Evolutionary conservation across 768 basidiomycete species (phyloP).

Genomic region (Trametes coccinea): DNA sequence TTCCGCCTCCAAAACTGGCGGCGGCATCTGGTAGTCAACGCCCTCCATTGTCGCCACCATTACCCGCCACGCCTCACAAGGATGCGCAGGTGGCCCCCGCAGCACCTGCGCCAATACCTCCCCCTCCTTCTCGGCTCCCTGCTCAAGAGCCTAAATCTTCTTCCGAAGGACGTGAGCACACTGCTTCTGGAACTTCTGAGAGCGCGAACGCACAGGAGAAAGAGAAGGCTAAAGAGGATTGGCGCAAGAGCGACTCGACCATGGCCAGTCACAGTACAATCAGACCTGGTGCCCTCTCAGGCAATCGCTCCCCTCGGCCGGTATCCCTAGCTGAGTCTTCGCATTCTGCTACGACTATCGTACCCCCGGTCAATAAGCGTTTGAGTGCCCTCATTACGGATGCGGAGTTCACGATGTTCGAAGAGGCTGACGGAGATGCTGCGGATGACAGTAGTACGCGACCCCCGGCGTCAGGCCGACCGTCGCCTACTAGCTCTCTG

Average conservation of each 20-base stretch:
- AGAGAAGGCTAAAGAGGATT: constrained; percentile 61
- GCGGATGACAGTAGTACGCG: constrained; percentile 18
- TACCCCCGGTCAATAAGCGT: constrained; percentile 59
- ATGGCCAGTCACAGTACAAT: constrained; percentile 69
- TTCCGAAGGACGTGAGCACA: neutral
- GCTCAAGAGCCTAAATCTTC: constrained; percentile 39
- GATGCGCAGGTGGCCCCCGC: constrained; percentile 41
- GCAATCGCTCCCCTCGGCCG: constrained; percentile 55
- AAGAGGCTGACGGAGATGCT: constrained; percentile 50
- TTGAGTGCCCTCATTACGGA: constrained; percentile 69
- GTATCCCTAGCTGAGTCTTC: constrained; percentile 79
- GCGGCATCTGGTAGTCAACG: neutral
- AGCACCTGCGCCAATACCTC: constrained; percentile 48
- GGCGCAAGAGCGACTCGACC: constrained; percentile 85
- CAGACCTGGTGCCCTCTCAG: constrained; percentile 48
- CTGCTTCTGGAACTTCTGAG: neutral
- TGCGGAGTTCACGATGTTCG: constrained; percentile 64
- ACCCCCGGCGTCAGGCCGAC: constrained; percentile 23
- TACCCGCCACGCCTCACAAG: constrained; percentile 11
- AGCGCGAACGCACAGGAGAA: constrained; percentile 5
- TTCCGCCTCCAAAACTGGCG: constrained; percentile 33
- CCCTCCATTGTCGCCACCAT: neutral
- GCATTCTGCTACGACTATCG: constrained; percentile 71
- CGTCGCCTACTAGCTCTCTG: constrained; percentile 47
- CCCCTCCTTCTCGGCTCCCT: constrained; percentile 47